Conservation (phyloP, 192 early-diverging fungal genomes). For the Gigaspora rosea region DNA sequence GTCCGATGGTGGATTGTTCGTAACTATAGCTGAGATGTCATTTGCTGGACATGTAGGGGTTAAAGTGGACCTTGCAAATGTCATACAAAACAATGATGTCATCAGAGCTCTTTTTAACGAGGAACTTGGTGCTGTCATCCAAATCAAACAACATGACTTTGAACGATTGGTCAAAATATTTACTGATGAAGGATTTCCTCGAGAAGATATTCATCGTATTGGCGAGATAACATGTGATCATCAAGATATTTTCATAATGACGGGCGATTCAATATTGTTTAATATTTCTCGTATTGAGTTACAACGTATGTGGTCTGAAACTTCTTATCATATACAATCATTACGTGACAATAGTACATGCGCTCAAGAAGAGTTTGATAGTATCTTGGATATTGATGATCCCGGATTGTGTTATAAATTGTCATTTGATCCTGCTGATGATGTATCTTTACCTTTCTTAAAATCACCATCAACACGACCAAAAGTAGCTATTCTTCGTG, state of each 20-base stretch:
- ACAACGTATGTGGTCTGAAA: constrained; percentile 87
- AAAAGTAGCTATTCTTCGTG: constrained; percentile 91
- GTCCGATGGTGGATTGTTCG: constrained; percentile 95
- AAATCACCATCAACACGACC: constrained; percentile 49
- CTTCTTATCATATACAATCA: constrained; percentile 89
- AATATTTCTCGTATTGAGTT: constrained; percentile 61
- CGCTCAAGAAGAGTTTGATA: constrained; percentile 81
- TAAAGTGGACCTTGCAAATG: constrained; percentile 63
- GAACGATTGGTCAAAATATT: constrained; percentile 56
- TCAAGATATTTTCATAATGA: constrained; percentile 58
- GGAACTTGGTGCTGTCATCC: constrained; percentile 96
- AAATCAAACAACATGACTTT: constrained; percentile 67
- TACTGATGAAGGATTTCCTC: constrained; percentile 55
- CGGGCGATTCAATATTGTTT: constrained; percentile 51
- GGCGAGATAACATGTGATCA: constrained; percentile 56
- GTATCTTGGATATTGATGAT: constrained; percentile 68
- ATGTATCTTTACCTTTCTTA: constrained; percentile 41
- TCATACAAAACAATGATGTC: constrained; percentile 49
- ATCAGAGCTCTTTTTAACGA: constrained; percentile 87
- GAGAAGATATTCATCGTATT: constrained; percentile 54
- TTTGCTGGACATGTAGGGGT: constrained; percentile 93
- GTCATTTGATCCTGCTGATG: constrained; percentile 75
- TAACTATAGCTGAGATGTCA: constrained; percentile 92
- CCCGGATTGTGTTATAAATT: constrained; percentile 77
- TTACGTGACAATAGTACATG: constrained; percentile 88